Percentiles rank a stretch among this genome's conserved stretches.
These are phyloP conservation scores for Pythium guiyangense DNA, from an alignment of 352 stramenopile species.

Conservation along the genomic window DNA sequence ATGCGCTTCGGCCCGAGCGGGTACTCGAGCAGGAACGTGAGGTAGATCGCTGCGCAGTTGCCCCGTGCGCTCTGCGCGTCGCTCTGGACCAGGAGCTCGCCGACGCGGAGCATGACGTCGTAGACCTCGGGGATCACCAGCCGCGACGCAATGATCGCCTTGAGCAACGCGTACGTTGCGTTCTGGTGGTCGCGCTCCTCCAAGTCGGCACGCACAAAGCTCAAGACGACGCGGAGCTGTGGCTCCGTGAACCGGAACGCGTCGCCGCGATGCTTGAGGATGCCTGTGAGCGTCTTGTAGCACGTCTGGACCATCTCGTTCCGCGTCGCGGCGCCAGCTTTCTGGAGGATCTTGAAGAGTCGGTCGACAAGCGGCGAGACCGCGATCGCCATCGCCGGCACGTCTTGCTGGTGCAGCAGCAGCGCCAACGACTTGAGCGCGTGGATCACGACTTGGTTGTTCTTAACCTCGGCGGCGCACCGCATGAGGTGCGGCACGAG, in stretches of 20 bases:
- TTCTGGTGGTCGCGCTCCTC: constrained; percentile 94
- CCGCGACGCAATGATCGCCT: constrained; percentile 87
- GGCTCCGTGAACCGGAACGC: constrained; percentile 57
- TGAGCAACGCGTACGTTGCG: constrained; percentile 91
- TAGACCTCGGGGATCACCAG: constrained; percentile 95
- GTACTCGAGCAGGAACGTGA: constrained; percentile 95
- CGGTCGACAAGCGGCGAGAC: constrained; percentile 82
- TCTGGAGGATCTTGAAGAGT: constrained; percentile 91
- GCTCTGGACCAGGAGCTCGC: constrained; percentile 93
- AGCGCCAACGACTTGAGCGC: constrained; percentile 91
- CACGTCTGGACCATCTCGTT: constrained; percentile 95
- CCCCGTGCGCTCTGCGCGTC: constrained; percentile 83
- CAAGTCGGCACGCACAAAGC: constrained; percentile 89
- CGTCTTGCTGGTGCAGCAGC: constrained; percentile 81
- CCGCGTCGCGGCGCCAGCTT: constrained; percentile 86
- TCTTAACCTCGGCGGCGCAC: constrained; percentile 88
- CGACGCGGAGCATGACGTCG: constrained; percentile 93
- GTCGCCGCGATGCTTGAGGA: constrained; percentile 69
- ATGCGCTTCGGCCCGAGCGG: constrained; percentile 92
- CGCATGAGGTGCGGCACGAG: constrained; percentile 90
- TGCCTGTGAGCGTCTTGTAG: constrained; percentile 90
- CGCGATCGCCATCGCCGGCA: constrained; percentile 86
- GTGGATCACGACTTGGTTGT: constrained; percentile 89
- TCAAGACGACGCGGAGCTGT: constrained; percentile 86
- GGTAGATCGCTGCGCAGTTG: constrained; percentile 77